Evolutionary conservation across 1,284 basidiomycete species (phyloP).

Genomic region (Cryptococcus floricola): DNA sequence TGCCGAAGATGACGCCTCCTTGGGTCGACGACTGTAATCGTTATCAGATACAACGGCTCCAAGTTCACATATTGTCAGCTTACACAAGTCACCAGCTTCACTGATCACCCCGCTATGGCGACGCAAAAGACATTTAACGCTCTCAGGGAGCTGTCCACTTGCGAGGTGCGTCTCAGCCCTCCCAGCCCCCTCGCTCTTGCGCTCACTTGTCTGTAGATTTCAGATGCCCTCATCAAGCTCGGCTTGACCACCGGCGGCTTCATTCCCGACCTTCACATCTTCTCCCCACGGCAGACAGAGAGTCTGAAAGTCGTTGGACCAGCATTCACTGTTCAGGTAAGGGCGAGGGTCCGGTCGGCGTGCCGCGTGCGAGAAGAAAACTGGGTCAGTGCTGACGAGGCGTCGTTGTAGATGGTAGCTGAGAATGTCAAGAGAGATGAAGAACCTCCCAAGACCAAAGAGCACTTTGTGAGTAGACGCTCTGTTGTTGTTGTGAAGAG

Average conservation of each 20-base stretch:
- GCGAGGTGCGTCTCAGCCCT: constrained; percentile 23
- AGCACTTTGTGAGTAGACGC: constrained; percentile 61
- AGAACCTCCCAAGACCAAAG: constrained; percentile 61
- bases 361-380: not conserved
- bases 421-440: constrained; percentile 53
- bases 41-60: not conserved
- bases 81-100: too few relatives aligned
- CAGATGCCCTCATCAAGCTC: constrained; percentile 86
- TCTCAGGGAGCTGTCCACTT: constrained; percentile 21
- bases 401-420: constrained; percentile 61
- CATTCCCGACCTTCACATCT: constrained; percentile 70
- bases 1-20: not conserved
- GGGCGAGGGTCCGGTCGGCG: constrained; percentile 4
- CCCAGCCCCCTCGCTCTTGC: not conserved
- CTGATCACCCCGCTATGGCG: not conserved
- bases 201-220: constrained; percentile 56
- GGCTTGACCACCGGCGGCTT: constrained; percentile 70
- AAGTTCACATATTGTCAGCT: not conserved
- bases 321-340: constrained; percentile 77
- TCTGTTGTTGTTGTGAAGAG: too few relatives aligned
- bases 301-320: constrained; percentile 59
- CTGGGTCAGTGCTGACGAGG: not conserved
- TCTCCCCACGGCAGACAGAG: constrained; percentile 56
- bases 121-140: not conserved
- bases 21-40: not conserved